Conservation (phyloP, 805 yeast genomes). For the Spathaspora girioi region DNA sequence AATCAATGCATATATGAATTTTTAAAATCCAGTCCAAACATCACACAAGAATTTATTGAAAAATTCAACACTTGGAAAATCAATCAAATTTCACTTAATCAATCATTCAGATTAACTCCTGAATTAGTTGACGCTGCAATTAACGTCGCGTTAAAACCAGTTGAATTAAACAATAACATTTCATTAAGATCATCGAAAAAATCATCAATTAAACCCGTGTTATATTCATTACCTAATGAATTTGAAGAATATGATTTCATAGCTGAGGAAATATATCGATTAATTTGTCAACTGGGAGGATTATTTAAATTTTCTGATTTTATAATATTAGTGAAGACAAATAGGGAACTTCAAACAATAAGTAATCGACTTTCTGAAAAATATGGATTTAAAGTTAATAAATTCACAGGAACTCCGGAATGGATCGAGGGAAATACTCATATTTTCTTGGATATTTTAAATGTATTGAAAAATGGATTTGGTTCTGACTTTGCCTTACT, state of each 20-base stretch:
- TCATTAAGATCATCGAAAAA: constrained; percentile 13
- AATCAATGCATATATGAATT: constrained; percentile 69
- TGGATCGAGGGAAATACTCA: constrained; percentile 49
- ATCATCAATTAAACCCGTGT: constrained; percentile 20
- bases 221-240: constrained; percentile 13
- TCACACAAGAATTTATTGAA: constrained; percentile 19
- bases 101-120: constrained; percentile 61
- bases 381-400: constrained; percentile 41
- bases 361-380: constrained; percentile 29
- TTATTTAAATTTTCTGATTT: constrained; percentile 45
- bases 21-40: constrained; percentile 46
- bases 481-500: constrained; percentile 32
- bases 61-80: constrained; percentile 9
- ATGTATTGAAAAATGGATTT: constrained; percentile 31
- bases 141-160: constrained; percentile 13
- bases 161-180: constrained; percentile 4
- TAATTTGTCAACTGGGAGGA: constrained; percentile 41
- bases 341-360: constrained; percentile 43
- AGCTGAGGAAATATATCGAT: constrained; percentile 39
- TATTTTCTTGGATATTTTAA: constrained; percentile 47
- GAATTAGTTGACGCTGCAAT: constrained; percentile 48
- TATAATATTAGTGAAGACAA: constrained; percentile 51
- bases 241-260: constrained; percentile 43
- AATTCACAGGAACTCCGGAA: constrained; percentile 43
- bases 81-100: constrained; percentile 36